Base-by-base conservation (phyloP, 805 yeast species). In the Candida incommunis region DNA sequence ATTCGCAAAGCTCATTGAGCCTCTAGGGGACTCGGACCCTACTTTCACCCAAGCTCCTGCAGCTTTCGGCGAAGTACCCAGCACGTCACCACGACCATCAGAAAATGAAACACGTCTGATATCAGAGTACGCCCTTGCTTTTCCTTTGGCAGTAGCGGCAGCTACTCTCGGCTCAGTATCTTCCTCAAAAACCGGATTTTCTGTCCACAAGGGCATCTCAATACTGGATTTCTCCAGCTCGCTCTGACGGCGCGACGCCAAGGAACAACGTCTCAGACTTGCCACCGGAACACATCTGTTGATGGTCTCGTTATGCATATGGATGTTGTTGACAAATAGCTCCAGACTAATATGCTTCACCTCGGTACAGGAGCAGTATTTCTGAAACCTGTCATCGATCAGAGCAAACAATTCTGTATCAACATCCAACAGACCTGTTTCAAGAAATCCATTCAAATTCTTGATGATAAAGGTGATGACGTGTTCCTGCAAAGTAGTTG, bases 381-480 rank as follows among this genome's bases (percentile, higher is more conserved):
- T 31, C 18, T n/a, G 13, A 16, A 31, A 16, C 37, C n/a, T 7
- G 7, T n/a, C 37, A n/a, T 31, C 37, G 18, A 31, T 5, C 18
- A 31, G 18, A n/a, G 18, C 5, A n/a, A 31, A 31, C 9, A 31
- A 18, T 4, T 31, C 20, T 9, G 18, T 9, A n/a, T 31, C 37
- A 11, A 31, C n/a, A 16, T 31, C 37, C 13, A 31, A 31, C 5
- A 31, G 18, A 9, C 37, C 37, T 11, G 9, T 79, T 44, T 76
- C 71, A 26, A 86, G 62, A 15, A 83, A 54, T 2, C 75, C 55
- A 24, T 78, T 86, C 45, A 82, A 62, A 56, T 85, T 84, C 50
- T 74, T 69, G 51, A 73, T 76, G 11, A 84, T 66, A 51, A 73
- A 82, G 79, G 85, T 78, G 22, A 79, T 63, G 55, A 94, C 75